Conservation (phyloP, 352 stramenopile genomes). For the Peronosclerospora sorghi region DNA sequence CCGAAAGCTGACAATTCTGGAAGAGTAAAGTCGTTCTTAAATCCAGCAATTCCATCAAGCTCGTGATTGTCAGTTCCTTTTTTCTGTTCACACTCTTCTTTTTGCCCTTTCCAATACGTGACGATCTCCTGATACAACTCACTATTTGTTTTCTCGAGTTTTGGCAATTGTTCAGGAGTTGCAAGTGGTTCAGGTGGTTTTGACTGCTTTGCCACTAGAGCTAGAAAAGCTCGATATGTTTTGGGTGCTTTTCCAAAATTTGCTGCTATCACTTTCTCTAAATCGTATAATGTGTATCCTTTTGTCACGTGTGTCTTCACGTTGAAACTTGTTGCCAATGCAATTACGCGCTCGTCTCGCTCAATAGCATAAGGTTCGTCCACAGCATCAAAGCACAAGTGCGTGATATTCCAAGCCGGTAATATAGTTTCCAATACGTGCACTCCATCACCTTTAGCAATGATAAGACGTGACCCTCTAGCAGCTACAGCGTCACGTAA, state of each 20-base stretch:
- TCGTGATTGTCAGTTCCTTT: slow-evolving; percentile 14
- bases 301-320: slow-evolving; percentile 67
- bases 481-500: slow-evolving; percentile 57
- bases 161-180: slow-evolving; percentile 32
- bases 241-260: slow-evolving; percentile 49
- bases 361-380: slow-evolving; percentile 85
- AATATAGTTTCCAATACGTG: slow-evolving; percentile 76
- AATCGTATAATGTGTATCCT: slow-evolving; percentile 63
- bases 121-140: slow-evolving; percentile 52
- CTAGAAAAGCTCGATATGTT: slow-evolving; percentile 68
- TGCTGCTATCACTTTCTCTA: slow-evolving; percentile 46
- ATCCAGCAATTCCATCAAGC: slow-evolving; percentile 36
- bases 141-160: slow-evolving; percentile 27
- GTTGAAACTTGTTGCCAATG: slow-evolving; percentile 30
- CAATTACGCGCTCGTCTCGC: slow-evolving; percentile 60
- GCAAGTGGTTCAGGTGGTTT: slow-evolving; percentile 36
- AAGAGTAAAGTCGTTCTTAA: slow-evolving; percentile 51
- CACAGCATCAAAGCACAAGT: slow-evolving; percentile 87
- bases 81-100: slow-evolving; percentile 5
- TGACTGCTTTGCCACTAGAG: slow-evolving; percentile 38
- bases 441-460: slow-evolving; percentile 63
- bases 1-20: slow-evolving; percentile 59
- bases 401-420: slow-evolving; percentile 78
- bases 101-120: slow-evolving; percentile 35
- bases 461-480: slow-evolving; percentile 50